These are phyloP conservation scores for Neonectria faginata DNA, from an alignment of 2,329 filamentous ascomycete genomes.

Conservation along the genomic window DNA sequence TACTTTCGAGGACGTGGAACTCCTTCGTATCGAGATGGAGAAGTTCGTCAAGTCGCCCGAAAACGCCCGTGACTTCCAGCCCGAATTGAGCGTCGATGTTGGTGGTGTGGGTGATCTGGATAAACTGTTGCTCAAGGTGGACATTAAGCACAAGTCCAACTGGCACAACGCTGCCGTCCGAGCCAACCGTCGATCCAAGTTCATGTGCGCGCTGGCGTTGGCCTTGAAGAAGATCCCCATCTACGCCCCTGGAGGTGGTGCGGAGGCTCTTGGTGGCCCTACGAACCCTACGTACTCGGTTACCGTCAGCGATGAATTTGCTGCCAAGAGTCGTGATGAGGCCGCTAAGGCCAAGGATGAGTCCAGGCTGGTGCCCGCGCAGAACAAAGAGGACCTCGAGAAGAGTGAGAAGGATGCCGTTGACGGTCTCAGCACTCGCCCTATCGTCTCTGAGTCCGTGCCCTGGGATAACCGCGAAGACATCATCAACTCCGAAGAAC, in stretches of 20 bases:
- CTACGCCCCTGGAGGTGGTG: conserved; percentile 80
- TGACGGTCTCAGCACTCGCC: conserved; percentile 57
- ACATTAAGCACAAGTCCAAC: conserved; percentile 92
- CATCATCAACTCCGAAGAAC: conserved; percentile 42
- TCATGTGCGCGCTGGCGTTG: conserved; percentile 92
- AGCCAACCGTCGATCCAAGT: conserved; percentile 86
- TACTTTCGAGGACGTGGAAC: conserved; percentile 87
- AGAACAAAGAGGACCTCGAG: conserved; percentile 44
- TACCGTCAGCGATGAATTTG: conserved; percentile 75
- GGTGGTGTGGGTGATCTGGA: conserved; percentile 85
- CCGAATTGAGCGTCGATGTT: conserved; percentile 83
- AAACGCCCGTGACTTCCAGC: conserved; percentile 91
- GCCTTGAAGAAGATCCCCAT: conserved; percentile 91
- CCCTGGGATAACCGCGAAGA: conserved; percentile 44
- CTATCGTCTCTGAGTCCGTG: conserved; percentile 41
- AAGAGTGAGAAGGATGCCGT: conserved; percentile 59
- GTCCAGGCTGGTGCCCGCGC: conserved; percentile 71
- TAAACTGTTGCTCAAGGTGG: conserved; percentile 84
- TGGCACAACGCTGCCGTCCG: conserved; percentile 90
- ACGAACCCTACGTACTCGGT: conserved; percentile 87
- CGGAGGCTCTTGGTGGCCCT: conserved; percentile 70
- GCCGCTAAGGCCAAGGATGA: conserved; percentile 71
- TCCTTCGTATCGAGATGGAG: conserved; percentile 86
- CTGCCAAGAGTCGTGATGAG: conserved; percentile 71
- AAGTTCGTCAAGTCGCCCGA: conserved; percentile 85